Base-by-base conservation (phyloP, 2,329 filamentous ascomycete genomes). In the Ophiostoma sp. region DNA sequence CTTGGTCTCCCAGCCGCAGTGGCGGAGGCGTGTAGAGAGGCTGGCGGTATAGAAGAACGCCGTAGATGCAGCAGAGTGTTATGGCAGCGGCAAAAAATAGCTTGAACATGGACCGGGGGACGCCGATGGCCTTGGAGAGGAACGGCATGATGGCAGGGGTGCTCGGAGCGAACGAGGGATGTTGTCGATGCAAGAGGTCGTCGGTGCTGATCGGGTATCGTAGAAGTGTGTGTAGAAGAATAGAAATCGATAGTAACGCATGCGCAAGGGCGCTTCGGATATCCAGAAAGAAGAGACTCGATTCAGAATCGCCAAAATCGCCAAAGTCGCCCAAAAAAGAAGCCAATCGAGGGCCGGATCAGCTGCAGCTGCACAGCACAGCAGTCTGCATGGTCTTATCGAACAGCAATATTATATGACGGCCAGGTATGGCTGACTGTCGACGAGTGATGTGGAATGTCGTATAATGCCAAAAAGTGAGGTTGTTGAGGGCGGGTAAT, bases 51-150 rank as follows among this genome's bases (percentile, higher is more conserved):
- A 63, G 16, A 9, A 42, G 40, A 14, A 63, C 2, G 38, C 60
- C 60, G 40, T 63, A 63, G 40, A 63, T 18, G 60, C n/a, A 16
- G 60, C n/a, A 63, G 5, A 63, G 60, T 9, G 60, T 18, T 41
- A 63, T 63, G 38, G 60, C 40, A 9, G 40, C 16, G 40, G 60
- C 38, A 42, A 63, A 63, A 40, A 63, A 63, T 7, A 63, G 16
- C 60, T 42, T 63, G 40, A 63, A 63, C 60, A 63, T 63, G 60
- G 60, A 16, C 5, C 60, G 60, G 40, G 60, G 60, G 16, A 63
- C 60, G 16, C 60, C 60, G 16, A 63, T 18, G 40, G 16, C 7
- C 16, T 63, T 63, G 40, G 60, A 63, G 8, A 63, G 60, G 38
- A 41, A 63, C 60, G 60, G 40, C 60, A 63, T 63, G 60, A 38